These are phyloP conservation scores for Pelargonium citronellum DNA, from an alignment of 441 rosid species.

Conservation along the genomic window DNA sequence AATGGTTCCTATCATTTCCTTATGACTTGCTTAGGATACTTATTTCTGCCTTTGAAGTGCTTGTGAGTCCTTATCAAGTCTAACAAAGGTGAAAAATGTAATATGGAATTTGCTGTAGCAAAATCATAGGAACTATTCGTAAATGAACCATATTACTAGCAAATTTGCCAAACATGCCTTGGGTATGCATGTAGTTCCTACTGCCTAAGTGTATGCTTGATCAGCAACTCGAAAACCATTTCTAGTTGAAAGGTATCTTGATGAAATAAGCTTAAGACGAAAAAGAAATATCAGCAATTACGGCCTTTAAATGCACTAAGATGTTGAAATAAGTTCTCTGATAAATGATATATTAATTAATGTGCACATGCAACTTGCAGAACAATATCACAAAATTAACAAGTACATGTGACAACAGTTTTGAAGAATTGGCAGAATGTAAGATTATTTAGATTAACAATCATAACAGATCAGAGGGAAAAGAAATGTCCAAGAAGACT, in stretches of 20 bases:
- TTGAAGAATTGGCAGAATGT: not conserved
- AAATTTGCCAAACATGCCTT: not conserved
- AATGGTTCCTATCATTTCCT: no score
- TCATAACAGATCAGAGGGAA: constrained; percentile 7
- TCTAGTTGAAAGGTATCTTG: not conserved
- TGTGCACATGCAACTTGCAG: not conserved
- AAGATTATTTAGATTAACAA: not conserved
- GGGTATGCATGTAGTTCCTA: not conserved
- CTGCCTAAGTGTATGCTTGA: not conserved
- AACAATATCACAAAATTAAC: not conserved
- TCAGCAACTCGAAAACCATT: not conserved
- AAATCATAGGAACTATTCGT: not conserved
- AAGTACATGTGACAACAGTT: not conserved
- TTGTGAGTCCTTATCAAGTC: no score
- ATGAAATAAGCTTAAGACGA: no score
- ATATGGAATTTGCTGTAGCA: not conserved
- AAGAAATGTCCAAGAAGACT: constrained; percentile 25
- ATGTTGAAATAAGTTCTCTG: no score
- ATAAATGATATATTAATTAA: no score
- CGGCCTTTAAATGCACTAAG: no score
- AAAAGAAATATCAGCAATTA: no score
- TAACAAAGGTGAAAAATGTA: not conserved
- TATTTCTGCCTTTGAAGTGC: no score
- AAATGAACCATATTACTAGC: not conserved
- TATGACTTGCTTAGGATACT: no score